phyloP scores from a whole-genome alignment of 2,329 filamentous ascomycete species.

The Neocatenulostroma microsporum region DNA sequence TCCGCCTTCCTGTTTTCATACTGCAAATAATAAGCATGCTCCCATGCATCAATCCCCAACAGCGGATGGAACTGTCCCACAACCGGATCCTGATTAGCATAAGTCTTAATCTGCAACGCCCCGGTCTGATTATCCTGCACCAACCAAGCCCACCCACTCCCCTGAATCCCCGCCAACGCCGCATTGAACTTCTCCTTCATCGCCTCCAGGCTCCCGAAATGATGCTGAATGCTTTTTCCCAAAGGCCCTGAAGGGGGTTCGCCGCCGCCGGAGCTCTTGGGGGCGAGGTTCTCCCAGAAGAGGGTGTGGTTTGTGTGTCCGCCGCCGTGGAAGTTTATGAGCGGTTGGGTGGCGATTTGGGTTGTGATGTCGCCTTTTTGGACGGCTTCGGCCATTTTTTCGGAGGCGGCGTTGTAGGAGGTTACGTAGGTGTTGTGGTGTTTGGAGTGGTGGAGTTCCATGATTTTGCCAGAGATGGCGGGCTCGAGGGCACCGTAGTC shows the following conservation, averaged over 20 bases:
- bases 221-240: slow-evolving; percentile 50
- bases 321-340: slow-evolving; percentile 59
- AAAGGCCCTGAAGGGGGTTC: slow-evolving; percentile 54
- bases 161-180: slow-evolving; percentile 57
- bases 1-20: slow-evolving; percentile 96
- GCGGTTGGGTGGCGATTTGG: slow-evolving; percentile 48
- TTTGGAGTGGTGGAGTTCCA: slow-evolving; percentile 91
- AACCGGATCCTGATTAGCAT: slow-evolving; percentile 83
- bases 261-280: slow-evolving; percentile 58
- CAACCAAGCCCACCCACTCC: slow-evolving; percentile 71
- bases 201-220: slow-evolving; percentile 51
- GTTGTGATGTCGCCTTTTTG: slow-evolving; percentile 46
- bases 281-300: slow-evolving; percentile 64
- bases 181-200: slow-evolving; percentile 58
- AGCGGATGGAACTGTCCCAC: slow-evolving; percentile 74
- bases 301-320: slow-evolving; percentile 61
- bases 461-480: slow-evolving; percentile 78
- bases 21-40: slow-evolving; percentile 92
- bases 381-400: slow-evolving; percentile 58
- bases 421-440: slow-evolving; percentile 94
- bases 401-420: slow-evolving; percentile 71
- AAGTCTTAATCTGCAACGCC: slow-evolving; percentile 65
- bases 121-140: slow-evolving; percentile 57
- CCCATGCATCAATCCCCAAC: slow-evolving; percentile 88
- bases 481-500: slow-evolving; percentile 94